Conservation (phyloP, 805 yeast species). For the Saccharomycopsis amapae region DNA sequence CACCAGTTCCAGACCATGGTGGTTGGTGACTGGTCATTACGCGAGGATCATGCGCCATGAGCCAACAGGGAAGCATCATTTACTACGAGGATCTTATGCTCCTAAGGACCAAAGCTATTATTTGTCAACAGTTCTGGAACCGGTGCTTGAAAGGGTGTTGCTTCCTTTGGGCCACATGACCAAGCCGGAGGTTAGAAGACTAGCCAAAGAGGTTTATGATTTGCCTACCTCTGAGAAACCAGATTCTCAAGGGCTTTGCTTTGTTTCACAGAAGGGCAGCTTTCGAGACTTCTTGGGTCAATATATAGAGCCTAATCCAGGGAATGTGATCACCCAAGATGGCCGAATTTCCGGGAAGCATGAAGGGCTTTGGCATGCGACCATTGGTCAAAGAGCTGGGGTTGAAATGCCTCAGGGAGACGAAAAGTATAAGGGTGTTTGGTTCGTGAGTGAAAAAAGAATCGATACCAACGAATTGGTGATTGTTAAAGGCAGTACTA, state of each 20-base stretch:
- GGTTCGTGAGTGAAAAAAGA: conserved; percentile 80
- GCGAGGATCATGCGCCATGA: conserved; percentile 42
- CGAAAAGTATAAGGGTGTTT: conserved; percentile 63
- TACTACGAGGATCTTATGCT: conserved; percentile 51
- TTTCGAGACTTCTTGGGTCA: conserved; percentile 70
- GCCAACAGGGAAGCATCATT: conserved; percentile 32
- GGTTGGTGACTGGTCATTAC: conserved; percentile 90
- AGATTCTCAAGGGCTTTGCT: conserved; percentile 93
- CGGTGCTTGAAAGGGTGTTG: conserved; percentile 42
- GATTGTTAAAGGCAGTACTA: conserved; percentile 66
- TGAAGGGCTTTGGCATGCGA: conserved; percentile 88
- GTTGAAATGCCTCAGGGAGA: conserved; percentile 86
- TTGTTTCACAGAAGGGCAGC: conserved; percentile 61
- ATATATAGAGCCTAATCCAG: conserved; percentile 66
- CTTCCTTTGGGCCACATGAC: conserved; percentile 77
- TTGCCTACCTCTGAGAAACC: conserved; percentile 70
- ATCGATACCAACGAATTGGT: conserved; percentile 60
- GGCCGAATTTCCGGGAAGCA: conserved; percentile 78
- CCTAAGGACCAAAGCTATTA: conserved; percentile 89
- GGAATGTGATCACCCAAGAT: conserved; percentile 68
- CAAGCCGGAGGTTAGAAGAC: conserved; percentile 65
- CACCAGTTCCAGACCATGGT: conserved; percentile 41
- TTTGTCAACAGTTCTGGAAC: conserved; percentile 54
- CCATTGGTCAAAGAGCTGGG: conserved; percentile 82
- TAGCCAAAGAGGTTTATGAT: conserved; percentile 45